Conservation (phyloP, 441 rosid genomes). For the Geranium incanum region DNA sequence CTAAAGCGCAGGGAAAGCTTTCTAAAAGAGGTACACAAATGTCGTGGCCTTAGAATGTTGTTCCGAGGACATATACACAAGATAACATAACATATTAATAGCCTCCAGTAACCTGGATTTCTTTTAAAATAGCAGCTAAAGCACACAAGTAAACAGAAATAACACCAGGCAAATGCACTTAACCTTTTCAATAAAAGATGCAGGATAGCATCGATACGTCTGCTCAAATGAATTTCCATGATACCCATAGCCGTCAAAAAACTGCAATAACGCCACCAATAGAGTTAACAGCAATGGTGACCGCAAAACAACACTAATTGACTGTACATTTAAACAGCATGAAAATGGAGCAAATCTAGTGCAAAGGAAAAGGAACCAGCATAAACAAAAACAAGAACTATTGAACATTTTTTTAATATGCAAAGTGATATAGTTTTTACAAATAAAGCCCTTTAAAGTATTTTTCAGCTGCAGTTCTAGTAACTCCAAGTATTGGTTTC, state of each 20-base stretch:
- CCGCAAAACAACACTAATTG: neutral
- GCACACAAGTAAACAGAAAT: neutral
- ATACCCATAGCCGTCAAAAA: slow-evolving; percentile 20
- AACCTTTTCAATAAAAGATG: slow-evolving; percentile 78
- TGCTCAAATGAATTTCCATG: slow-evolving; percentile 41
- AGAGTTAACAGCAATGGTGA: neutral
- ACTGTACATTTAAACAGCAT: neutral
- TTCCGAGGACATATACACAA: neutral
- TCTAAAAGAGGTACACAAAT: neutral
- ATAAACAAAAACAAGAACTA: neutral
- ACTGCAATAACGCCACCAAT: slow-evolving; percentile 25
- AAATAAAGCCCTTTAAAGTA: neutral
- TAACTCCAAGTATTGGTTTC: neutral
- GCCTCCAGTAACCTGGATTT: neutral
- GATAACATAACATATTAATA: neutral
- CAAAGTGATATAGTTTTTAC: neutral
- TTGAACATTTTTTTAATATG: neutral
- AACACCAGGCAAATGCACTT: slow-evolving; percentile 1
- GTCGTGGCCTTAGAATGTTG: neutral
- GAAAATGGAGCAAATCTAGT: neutral
- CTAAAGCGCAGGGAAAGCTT: neutral
- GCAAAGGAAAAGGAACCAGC: neutral
- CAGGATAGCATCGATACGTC: slow-evolving; percentile 73
- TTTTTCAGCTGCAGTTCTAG: neutral
- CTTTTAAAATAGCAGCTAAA: neutral